Evolutionary conservation across 768 basidiomycete genomes (phyloP).

Genomic region (Lyophyllum shimeji): DNA sequence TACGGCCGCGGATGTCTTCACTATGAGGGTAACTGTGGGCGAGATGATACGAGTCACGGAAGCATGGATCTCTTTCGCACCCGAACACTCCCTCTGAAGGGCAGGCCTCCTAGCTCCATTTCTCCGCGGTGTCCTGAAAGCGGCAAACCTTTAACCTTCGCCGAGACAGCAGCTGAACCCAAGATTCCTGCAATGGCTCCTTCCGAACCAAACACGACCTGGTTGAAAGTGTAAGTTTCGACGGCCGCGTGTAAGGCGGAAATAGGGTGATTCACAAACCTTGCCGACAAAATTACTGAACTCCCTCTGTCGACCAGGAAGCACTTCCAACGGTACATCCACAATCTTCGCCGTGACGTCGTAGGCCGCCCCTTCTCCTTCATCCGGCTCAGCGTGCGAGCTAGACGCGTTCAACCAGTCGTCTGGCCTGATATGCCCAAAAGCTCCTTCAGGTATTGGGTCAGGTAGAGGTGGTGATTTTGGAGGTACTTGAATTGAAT

Average conservation of each 20-base stretch:
- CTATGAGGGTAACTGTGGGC: not conserved
- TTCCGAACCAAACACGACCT: slow-evolving; percentile 68
- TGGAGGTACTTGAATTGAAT: slow-evolving; percentile 16
- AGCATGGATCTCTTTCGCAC: slow-evolving; percentile 53
- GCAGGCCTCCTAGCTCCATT: slow-evolving; percentile 62
- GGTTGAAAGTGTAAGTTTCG: slow-evolving; percentile 1
- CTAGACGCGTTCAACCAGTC: slow-evolving; percentile 59
- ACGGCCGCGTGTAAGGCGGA: not conserved
- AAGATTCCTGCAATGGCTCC: slow-evolving; percentile 71
- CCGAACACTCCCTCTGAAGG: slow-evolving; percentile 64
- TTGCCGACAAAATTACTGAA: slow-evolving; percentile 79
- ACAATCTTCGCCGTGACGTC: slow-evolving; percentile 63
- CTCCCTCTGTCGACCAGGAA: slow-evolving; percentile 75
- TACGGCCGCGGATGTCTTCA: not conserved
- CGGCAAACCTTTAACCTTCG: slow-evolving; percentile 62
- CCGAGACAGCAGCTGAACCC: slow-evolving; percentile 61
- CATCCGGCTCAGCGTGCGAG: slow-evolving; percentile 38
- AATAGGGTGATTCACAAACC: slow-evolving; percentile 35
- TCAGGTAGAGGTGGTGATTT: slow-evolving; percentile 54
- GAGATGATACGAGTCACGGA: not conserved
- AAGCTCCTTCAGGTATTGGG: slow-evolving; percentile 71
- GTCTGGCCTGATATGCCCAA: slow-evolving; percentile 71
- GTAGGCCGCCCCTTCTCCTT: slow-evolving; percentile 53
- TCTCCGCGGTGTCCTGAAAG: slow-evolving; percentile 38
- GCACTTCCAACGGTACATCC: slow-evolving; percentile 74